phyloP scores from a whole-genome alignment of 2,329 filamentous ascomycete species.

The Beauveria pseudobassiana region DNA sequence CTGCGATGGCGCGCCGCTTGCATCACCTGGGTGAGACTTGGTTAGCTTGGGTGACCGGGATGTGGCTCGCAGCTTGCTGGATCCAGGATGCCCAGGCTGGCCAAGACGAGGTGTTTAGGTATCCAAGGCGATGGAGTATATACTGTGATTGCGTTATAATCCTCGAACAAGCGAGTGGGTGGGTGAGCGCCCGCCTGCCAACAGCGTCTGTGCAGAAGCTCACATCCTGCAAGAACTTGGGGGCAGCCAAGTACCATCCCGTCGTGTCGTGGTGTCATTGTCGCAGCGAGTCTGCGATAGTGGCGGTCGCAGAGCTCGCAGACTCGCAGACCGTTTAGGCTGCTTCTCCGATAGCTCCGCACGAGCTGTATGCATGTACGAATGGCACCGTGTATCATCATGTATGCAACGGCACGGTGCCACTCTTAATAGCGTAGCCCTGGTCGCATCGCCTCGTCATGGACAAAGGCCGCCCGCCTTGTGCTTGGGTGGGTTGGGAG shows the following conservation, averaged over 20 bases:
- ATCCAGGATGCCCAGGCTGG: too few relatives aligned
- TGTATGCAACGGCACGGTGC: conserved; percentile 1
- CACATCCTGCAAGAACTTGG: background rate
- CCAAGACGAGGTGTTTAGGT: too few relatives aligned
- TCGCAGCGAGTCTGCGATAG: background rate
- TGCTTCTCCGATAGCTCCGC: conserved; percentile 7
- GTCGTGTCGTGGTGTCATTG: background rate
- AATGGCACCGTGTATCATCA: background rate
- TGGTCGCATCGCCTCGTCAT: background rate
- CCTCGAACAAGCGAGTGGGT: background rate
- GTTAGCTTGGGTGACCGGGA: background rate
- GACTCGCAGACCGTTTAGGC: background rate
- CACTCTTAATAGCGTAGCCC: background rate
- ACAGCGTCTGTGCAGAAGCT: background rate
- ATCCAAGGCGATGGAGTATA: background rate
- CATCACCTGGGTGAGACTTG: background rate
- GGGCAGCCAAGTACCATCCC: background rate
- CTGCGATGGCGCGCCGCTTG: background rate
- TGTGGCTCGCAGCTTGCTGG: background rate
- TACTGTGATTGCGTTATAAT: background rate
- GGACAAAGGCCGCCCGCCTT: background rate
- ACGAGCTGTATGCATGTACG: background rate
- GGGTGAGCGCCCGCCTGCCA: background rate
- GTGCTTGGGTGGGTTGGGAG: background rate
- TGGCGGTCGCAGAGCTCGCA: background rate